Evolutionary conservation across 306 rosid genomes (phyloP), one percentile per base, ranked within the genome.

Genomic region (Sicyos baderoa): DNA sequence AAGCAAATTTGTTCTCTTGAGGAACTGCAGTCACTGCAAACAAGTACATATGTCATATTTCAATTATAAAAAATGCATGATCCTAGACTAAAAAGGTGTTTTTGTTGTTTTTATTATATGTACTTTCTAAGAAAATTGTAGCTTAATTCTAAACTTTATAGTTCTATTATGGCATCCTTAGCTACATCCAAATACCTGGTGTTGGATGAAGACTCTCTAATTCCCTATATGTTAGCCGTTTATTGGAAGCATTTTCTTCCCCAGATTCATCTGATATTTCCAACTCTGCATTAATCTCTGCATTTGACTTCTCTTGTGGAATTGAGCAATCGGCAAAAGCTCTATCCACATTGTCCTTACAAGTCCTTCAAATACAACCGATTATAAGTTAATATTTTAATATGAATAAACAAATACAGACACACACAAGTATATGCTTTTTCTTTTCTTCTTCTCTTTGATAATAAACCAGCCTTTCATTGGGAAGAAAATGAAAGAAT

Each of bases 231-330:
- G 79, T 85, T 90, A 64, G 81, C 75, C 76, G 82, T 63, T 59
- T 77, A 58, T 75, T 88, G 3, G 82, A 77, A 68, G 82, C 91
- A 85, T 90, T 89, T 77, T 94, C 99, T 62, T 94, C 99, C 37
- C 96, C 97, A 16, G 96, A 91, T 67, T 83, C 98, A 29, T 94
- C 97, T 70, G 99, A 90, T 80, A 94, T 69, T 62, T 90, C 99
- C 82, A 94, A 83, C 79, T 94, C 99, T 6, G 87, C 85, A 69
- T 94, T 94, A 75, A 94, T 94, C 75, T 90, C 99, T 42, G 88
- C 88, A 84, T 94, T 94, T 73, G 99, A 85, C 82, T 90, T 94
- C 84, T 94, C 99, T 86, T 94, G 99, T 58, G 89, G 89, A 56
- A 82, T 86, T 66, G 85, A 80, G 78, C 99, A 94, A 64, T 84